These are phyloP conservation scores for Arabis hirsuta DNA, from an alignment of 345 rosid species.

Conservation along the genomic window DNA sequence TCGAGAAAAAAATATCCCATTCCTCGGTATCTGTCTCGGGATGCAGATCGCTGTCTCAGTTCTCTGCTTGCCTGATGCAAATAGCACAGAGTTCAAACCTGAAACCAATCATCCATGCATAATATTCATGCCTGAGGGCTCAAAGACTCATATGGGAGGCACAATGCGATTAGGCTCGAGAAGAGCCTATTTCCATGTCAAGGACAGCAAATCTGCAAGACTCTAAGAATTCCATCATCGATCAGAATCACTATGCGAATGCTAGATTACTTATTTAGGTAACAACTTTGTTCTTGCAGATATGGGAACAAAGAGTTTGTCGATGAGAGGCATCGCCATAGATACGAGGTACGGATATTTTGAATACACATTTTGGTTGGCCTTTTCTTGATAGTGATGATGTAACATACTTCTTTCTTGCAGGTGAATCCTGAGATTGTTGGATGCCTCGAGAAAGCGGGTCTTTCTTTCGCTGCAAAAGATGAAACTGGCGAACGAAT, in stretches of 20 bases:
- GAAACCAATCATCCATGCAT: slow-evolving; percentile 74
- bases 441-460: slow-evolving; percentile 64
- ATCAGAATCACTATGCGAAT: neutral
- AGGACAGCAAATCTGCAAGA: slow-evolving; percentile 75
- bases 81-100: slow-evolving; percentile 84
- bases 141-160: slow-evolving; percentile 94
- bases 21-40: slow-evolving; percentile 89
- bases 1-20: slow-evolving; percentile 79
- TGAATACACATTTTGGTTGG: neutral
- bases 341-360: slow-evolving; percentile 79
- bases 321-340: slow-evolving; percentile 97
- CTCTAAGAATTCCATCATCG: slow-evolving; percentile 54
- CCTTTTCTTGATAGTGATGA: slow-evolving; percentile 7
- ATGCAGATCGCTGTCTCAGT: slow-evolving; percentile 92
- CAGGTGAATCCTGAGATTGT: slow-evolving; percentile 94
- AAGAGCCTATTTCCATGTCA: slow-evolving; percentile 63
- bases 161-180: slow-evolving; percentile 97
- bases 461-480: slow-evolving; percentile 85
- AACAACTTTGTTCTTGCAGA: slow-evolving; percentile 43
- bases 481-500: slow-evolving; percentile 86
- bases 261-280: slow-evolving; percentile 2
- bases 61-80: slow-evolving; percentile 74
- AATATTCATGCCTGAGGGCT: slow-evolving; percentile 97
- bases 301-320: slow-evolving; percentile 67
- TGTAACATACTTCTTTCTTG: slow-evolving; percentile 49